phyloP scores from a whole-genome alignment of 1,139 yeast genomes.

The Scheffersomyces cryptocercus region DNA sequence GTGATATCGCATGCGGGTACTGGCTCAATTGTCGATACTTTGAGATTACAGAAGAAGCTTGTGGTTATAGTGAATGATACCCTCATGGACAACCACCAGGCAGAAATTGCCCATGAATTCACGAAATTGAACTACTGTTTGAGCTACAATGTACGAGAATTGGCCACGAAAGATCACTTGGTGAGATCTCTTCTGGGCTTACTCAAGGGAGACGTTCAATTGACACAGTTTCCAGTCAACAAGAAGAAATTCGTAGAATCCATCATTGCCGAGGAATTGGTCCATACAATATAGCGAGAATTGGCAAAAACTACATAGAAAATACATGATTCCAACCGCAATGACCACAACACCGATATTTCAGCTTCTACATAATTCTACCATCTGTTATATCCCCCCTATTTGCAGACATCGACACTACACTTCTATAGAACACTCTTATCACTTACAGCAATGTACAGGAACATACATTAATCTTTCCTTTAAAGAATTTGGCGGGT shows the following conservation, averaged over 20 bases:
- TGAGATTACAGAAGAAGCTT: constrained; percentile 56
- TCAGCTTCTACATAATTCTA: too few species aligned
- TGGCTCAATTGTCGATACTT: constrained; percentile 83
- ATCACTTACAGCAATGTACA: too few species aligned
- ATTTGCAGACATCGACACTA: too few species aligned
- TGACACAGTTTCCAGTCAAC: constrained; percentile 6
- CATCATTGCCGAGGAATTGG: constrained; percentile 8
- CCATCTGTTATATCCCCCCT: too few species aligned
- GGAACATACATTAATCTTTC: too few species aligned
- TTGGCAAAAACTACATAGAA: neutral
- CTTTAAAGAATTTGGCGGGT: too few species aligned
- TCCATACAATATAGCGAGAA: neutral
- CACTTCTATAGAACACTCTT: too few species aligned
- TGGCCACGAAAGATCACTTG: neutral
- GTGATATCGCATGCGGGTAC: constrained; percentile 93
- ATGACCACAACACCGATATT: too few species aligned
- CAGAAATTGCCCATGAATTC: constrained; percentile 69
- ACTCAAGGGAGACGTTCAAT: neutral
- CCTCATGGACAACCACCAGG: constrained; percentile 87
- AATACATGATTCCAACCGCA: too few species aligned
- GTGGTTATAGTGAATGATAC: constrained; percentile 69
- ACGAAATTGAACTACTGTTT: constrained; percentile 19
- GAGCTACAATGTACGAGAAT: constrained; percentile 1
- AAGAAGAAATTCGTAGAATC: constrained; percentile 5
- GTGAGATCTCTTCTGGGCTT: neutral